Conservation (phyloP, 768 basidiomycete genomes). For the Amanita muscaria region DNA sequence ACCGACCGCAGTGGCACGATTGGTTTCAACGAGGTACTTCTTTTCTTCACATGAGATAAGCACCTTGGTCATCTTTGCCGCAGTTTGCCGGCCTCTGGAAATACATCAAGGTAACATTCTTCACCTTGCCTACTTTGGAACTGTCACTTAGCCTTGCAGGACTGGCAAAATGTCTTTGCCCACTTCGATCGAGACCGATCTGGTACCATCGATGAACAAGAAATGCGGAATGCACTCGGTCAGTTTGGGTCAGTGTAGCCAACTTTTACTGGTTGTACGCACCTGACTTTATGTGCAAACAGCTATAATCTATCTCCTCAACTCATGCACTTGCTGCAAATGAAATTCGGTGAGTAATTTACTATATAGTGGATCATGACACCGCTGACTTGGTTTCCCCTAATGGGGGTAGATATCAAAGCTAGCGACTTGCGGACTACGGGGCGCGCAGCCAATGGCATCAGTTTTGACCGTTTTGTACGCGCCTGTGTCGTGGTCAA, state of each 20-base stretch:
- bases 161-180: constrained; percentile 79
- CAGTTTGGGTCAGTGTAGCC: constrained; percentile 56
- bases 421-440: constrained; percentile 31
- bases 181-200: constrained; percentile 82
- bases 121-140: neutral
- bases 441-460: constrained; percentile 38
- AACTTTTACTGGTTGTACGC: neutral
- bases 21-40: constrained; percentile 59
- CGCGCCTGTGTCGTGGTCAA: constrained; percentile 79
- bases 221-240: constrained; percentile 58
- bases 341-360: constrained; percentile 62
- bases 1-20: constrained; percentile 72
- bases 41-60: neutral
- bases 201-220: constrained; percentile 64
- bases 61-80: constrained; percentile 11
- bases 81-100: constrained; percentile 74
- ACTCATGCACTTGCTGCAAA: constrained; percentile 56
- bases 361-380: neutral
- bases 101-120: constrained; percentile 52
- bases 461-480: constrained; percentile 82
- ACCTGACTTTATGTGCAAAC: neutral
- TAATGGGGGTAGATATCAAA: constrained; percentile 46
- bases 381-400: constrained; percentile 24
- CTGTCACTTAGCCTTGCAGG: constrained; percentile 24
- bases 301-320: constrained; percentile 63